phyloP scores from a whole-genome alignment of 192 early-diverging fungal genomes.

The Anaeromyces robustus region DNA sequence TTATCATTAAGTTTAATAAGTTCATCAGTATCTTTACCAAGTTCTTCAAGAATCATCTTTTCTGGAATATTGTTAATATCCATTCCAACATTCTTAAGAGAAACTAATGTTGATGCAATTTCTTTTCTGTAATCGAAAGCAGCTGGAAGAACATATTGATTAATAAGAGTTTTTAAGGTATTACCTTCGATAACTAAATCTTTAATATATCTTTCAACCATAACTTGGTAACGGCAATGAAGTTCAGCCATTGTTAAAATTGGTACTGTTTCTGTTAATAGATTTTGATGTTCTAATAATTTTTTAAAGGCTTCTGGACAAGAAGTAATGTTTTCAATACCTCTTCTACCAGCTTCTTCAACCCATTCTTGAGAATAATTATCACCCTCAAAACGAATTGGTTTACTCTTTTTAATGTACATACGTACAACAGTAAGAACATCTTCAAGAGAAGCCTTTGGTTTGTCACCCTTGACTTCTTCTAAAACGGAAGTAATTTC shows the following conservation, averaged over 20 bases:
- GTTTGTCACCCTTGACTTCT: conserved; percentile 69
- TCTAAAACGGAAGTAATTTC: conserved; percentile 57
- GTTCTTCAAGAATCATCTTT: conserved; percentile 38
- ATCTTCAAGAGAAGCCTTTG: conserved; percentile 57
- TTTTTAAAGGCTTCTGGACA: conserved; percentile 80
- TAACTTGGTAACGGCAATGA: conserved; percentile 83
- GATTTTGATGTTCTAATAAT: conserved; percentile 55
- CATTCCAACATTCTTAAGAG: conserved; percentile 40
- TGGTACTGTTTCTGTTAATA: conserved; percentile 60
- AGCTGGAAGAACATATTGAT: conserved; percentile 75
- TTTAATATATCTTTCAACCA: conserved; percentile 96
- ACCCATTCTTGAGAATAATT: conserved; percentile 93
- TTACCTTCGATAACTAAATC: conserved; percentile 85
- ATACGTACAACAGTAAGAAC: conserved; percentile 73
- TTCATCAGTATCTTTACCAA: conserved; percentile 38
- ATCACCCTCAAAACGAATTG: conserved; percentile 93
- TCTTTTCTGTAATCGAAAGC: conserved; percentile 76
- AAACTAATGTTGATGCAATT: conserved; percentile 60
- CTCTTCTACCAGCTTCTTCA: conserved; percentile 79
- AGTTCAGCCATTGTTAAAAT: conserved; percentile 82
- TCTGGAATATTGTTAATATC: conserved; percentile 41
- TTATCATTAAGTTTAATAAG: conserved; percentile 37
- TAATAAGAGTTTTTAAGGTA: conserved; percentile 68
- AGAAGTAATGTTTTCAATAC: conserved; percentile 87
- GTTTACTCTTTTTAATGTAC: conserved; percentile 64